A percentile compares a stretch with the other conserved stretches of the same genome.
Conservation (phyloP, 1,139 yeast genomes). For the Pichia sp. region DNA sequence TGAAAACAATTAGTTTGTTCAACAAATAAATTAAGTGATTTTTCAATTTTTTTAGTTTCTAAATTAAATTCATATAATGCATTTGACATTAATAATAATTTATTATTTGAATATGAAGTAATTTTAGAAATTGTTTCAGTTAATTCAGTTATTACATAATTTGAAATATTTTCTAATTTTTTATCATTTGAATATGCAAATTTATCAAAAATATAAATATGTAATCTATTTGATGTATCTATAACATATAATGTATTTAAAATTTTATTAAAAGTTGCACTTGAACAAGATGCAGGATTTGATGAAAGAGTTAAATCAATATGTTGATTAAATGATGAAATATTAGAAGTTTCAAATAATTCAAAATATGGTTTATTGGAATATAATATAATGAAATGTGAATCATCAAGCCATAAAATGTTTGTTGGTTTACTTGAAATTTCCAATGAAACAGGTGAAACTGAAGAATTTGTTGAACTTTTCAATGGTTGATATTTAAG, state of each 20-base stretch:
- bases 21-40: constrained; percentile 33
- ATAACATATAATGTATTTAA: constrained; percentile 7
- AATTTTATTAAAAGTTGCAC: constrained; percentile 3
- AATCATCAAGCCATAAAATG: constrained; percentile 12
- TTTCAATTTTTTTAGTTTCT: constrained; percentile 31
- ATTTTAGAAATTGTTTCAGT: constrained; percentile 10
- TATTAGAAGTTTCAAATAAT: constrained; percentile 7
- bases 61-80: constrained; percentile 48
- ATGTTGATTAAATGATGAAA: constrained; percentile 5
- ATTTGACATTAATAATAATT: constrained; percentile 37
- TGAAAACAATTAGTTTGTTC: constrained; percentile 27
- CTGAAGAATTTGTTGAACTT: not conserved
- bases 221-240: constrained; percentile 15
- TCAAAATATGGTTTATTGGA: constrained; percentile 14
- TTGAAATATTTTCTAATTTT: constrained; percentile 3
- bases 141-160: constrained; percentile 10
- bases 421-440: constrained; percentile 4
- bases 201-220: constrained; percentile 10
- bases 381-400: constrained; percentile 9
- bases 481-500: constrained; percentile 51
- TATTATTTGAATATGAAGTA: not conserved
- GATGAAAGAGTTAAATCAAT: constrained; percentile 7
- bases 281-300: constrained; percentile 11
- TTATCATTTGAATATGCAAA: not conserved
- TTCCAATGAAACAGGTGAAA: constrained; percentile 10